Percentiles rank a stretch among this genome's conserved stretches.
These are phyloP conservation scores for Cercophora samala DNA, from an alignment of 495 filamentous ascomycete species.

Conservation along the genomic window DNA sequence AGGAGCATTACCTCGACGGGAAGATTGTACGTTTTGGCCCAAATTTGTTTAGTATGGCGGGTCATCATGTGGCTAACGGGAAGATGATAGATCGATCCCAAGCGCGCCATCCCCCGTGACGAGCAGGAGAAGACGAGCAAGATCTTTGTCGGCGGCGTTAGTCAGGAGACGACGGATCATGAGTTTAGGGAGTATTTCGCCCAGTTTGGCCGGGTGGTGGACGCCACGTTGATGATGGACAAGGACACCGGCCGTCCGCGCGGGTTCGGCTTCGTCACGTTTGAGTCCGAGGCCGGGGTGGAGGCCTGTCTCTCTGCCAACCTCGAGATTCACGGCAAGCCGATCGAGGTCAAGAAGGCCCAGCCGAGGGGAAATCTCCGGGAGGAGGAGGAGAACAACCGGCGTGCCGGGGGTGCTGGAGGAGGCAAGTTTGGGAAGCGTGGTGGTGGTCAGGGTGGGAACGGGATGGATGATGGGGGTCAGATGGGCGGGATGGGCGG, in stretches of 20 bases:
- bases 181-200: slow-evolving; percentile 96
- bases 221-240: slow-evolving; percentile 99
- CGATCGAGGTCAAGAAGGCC: slow-evolving; percentile 97
- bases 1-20: slow-evolving; percentile 95
- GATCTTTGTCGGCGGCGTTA: slow-evolving; percentile 97
- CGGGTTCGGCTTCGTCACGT: slow-evolving; percentile 98
- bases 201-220: slow-evolving; percentile 92
- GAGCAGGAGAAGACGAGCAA: slow-evolving; percentile 97
- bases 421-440: slow-evolving; percentile 50
- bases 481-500: slow-evolving; percentile 22
- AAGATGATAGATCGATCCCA: slow-evolving; percentile 93
- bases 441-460: slow-evolving; percentile 28
- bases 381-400: slow-evolving; percentile 78
- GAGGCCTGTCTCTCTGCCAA: slow-evolving; percentile 76
- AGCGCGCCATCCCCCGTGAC: slow-evolving; percentile 94
- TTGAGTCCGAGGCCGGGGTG: slow-evolving; percentile 92
- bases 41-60: too few relatives aligned
- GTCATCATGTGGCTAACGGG: too few relatives aligned
- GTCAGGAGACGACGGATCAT: slow-evolving; percentile 90
- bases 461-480: slow-evolving; percentile 38
- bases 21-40: slow-evolving; percentile 92
- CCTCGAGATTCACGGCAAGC: slow-evolving; percentile 90
- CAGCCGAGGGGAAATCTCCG: slow-evolving; percentile 93
- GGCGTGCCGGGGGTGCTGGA: slow-evolving; percentile 49
- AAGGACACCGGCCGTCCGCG: slow-evolving; percentile 95